Evolutionary conservation across 192 early-diverging fungal genomes (phyloP).

Genomic region (Coemansia pectinata): DNA sequence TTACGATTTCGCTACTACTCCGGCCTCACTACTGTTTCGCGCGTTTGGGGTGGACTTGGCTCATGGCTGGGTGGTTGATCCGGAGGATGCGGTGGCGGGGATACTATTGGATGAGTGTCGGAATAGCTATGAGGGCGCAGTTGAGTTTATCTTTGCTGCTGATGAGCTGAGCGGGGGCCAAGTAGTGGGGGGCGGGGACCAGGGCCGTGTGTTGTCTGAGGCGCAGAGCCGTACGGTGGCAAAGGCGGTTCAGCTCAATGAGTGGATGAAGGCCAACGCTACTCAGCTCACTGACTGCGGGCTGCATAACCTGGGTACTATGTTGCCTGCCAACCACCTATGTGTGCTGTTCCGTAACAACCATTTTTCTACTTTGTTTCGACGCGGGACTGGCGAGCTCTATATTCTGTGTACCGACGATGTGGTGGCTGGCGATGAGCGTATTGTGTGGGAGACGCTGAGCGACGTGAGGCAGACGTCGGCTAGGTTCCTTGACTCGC

Average conservation of each 20-base stretch:
- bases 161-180: conserved; percentile 50
- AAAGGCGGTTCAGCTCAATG: conserved; percentile 54
- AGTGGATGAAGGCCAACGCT: conserved; percentile 73
- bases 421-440: conserved; percentile 61
- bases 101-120: conserved; percentile 55
- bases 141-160: conserved; percentile 72
- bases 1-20: conserved; percentile 66
- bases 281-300: conserved; percentile 87
- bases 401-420: conserved; percentile 73
- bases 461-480: conserved; percentile 63
- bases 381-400: conserved; percentile 55
- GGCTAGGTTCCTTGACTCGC: conserved; percentile 63
- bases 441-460: conserved; percentile 76
- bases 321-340: conserved; percentile 59
- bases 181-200: background rate
- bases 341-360: conserved; percentile 94
- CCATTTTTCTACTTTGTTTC: conserved; percentile 80
- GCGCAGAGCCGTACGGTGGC: conserved; percentile 18
- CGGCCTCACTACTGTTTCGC: conserved; percentile 68
- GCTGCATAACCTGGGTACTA: conserved; percentile 63
- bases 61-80: conserved; percentile 89
- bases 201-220: background rate
- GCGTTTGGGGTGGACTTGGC: conserved; percentile 77
- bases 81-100: conserved; percentile 59
- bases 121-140: conserved; percentile 76